Percentiles rank a stretch among this genome's conserved stretches.
These are phyloP conservation scores for Aspergillus neoniger DNA, from an alignment of 2,329 filamentous ascomycete species.

Conservation along the genomic window DNA sequence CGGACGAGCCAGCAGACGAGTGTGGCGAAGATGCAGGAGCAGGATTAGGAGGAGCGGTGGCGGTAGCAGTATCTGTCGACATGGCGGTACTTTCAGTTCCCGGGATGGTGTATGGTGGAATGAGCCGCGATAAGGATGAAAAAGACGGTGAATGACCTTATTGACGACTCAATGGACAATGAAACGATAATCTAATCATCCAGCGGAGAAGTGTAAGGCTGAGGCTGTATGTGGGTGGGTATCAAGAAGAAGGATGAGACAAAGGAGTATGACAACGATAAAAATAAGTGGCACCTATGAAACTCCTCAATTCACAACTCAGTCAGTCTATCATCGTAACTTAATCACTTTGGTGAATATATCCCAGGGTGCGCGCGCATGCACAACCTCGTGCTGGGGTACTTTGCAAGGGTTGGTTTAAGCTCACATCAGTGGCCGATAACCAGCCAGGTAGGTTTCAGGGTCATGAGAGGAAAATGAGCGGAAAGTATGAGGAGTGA, in stretches of 20 bases:
- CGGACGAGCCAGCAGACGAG: too few species aligned
- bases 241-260: too few species aligned
- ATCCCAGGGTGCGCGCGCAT: background rate
- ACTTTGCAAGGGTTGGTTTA: background rate
- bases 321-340: background rate
- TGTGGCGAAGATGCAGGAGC: conserved; percentile 7
- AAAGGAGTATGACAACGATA: background rate
- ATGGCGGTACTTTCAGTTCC: background rate
- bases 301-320: background rate
- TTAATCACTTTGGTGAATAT: background rate
- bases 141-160: background rate
- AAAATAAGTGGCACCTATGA: background rate
- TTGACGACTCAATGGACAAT: background rate
- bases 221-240: too few species aligned
- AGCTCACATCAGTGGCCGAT: background rate
- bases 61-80: background rate
- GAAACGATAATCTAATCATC: background rate
- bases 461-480: background rate
- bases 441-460: background rate
- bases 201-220: background rate
- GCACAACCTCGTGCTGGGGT: background rate
- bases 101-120: too few species aligned
- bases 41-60: conserved; percentile 20
- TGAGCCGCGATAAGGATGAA: too few species aligned
- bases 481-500: background rate